Conservation (phyloP, 306 rosid genomes). For the Cyclanthera cordifolia region DNA sequence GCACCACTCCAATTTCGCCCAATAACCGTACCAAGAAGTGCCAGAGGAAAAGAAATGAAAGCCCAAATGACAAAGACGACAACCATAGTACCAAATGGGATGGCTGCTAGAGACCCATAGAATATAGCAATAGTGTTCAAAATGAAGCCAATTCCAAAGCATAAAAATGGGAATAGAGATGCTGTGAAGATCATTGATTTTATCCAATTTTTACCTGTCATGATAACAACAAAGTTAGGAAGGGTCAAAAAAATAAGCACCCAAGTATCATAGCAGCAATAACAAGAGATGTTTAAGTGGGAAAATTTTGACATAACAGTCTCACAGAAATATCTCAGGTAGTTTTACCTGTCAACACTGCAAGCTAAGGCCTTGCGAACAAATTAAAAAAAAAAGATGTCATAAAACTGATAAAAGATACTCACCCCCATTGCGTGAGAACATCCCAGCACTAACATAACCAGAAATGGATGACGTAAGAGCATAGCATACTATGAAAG, state of each 20-base stretch:
- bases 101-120: slow-evolving; percentile 97
- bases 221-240: neutral
- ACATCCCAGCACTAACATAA: slow-evolving; percentile 98
- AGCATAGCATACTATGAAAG: slow-evolving; percentile 96
- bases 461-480: slow-evolving; percentile 98
- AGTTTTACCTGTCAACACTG: neutral
- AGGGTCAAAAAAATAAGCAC: neutral
- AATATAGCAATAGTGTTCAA: slow-evolving; percentile 91
- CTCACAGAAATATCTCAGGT: neutral
- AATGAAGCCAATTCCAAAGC: slow-evolving; percentile 92
- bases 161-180: slow-evolving; percentile 85
- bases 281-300: neutral
- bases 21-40: slow-evolving; percentile 98
- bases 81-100: slow-evolving; percentile 96
- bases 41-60: slow-evolving; percentile 93
- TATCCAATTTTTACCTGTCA: slow-evolving; percentile 85
- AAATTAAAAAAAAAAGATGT: neutral
- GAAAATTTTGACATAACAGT: neutral
- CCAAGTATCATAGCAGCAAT: neutral
- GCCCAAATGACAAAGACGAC: slow-evolving; percentile 99
- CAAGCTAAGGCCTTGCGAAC: neutral
- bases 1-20: slow-evolving; percentile 99
- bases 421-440: slow-evolving; percentile 92
- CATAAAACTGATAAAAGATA: neutral
- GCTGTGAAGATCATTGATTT: slow-evolving; percentile 99